Evolutionary conservation across 108 stramenopile genomes (phyloP).

Genomic region (Cafeteria roenbergensis): DNA sequence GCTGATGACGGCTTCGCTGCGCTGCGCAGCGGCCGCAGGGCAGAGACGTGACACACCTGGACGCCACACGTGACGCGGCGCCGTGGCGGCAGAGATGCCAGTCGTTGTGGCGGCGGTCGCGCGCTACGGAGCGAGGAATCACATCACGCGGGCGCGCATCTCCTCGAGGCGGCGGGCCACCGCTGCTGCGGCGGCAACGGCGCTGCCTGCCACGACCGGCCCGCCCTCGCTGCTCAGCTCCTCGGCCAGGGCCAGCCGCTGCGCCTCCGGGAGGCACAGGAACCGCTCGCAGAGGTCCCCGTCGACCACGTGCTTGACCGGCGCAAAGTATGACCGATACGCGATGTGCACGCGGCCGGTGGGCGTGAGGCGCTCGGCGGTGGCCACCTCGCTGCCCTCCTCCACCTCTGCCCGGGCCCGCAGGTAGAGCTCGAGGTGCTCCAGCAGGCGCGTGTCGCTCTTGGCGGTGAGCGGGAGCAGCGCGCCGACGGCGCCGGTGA

Average conservation of each 20-base stretch:
- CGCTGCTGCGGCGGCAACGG: neutral
- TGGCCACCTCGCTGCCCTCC: too few species aligned
- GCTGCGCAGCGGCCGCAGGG: too few species aligned
- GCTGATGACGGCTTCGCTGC: too few species aligned
- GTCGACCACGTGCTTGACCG: neutral
- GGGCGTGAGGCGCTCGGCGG: neutral
- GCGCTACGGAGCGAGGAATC: too few species aligned
- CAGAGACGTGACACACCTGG: too few species aligned
- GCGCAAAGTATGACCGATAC: neutral
- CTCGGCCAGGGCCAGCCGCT: neutral
- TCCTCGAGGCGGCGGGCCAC: neutral
- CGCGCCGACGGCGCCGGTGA: conserved; percentile 76
- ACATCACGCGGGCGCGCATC: neutral
- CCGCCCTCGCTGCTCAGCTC: neutral
- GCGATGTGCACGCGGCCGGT: conserved; percentile 1
- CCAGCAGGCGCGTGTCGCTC: neutral
- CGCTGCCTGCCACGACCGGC: neutral
- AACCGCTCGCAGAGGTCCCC: conserved; percentile 1
- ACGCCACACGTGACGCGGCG: too few species aligned
- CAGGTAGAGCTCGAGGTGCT: neutral
- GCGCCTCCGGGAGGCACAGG: neutral
- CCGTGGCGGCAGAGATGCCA: too few species aligned
- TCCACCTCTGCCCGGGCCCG: too few species aligned
- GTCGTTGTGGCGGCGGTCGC: too few species aligned
- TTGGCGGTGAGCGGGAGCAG: neutral